phyloP scores from a whole-genome alignment of 805 yeast species.

The Danielia oregonensis region DNA sequence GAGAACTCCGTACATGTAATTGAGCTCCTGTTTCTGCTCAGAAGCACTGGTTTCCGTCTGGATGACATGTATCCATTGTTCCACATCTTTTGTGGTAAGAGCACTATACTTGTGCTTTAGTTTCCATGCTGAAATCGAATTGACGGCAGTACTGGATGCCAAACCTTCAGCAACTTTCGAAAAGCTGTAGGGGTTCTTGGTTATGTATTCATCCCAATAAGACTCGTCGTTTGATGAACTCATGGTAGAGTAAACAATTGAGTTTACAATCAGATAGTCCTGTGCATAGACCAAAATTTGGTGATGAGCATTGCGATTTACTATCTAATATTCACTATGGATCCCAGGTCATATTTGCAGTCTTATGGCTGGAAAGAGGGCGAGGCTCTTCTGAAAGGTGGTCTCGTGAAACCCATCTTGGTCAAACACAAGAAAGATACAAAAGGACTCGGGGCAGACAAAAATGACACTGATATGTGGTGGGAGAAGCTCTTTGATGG shows the following conservation, averaged over 20 bases:
- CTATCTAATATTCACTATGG: slow-evolving; percentile 44
- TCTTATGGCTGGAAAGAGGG: slow-evolving; percentile 94
- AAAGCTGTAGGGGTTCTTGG: too few species aligned
- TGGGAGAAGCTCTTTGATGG: slow-evolving; percentile 97
- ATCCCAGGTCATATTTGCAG: slow-evolving; percentile 66
- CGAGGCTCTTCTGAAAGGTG: slow-evolving; percentile 75
- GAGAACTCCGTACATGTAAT: background rate
- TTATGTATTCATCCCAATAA: too few species aligned
- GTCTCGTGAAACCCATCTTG: slow-evolving; percentile 77
- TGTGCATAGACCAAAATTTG: too few species aligned
- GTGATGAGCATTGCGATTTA: slow-evolving; percentile 5
- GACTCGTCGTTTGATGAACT: too few species aligned
- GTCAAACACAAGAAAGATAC: slow-evolving; percentile 89
- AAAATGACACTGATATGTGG: slow-evolving; percentile 84
- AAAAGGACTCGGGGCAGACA: slow-evolving; percentile 83
- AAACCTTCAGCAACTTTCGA: too few species aligned
- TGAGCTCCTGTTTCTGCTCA: background rate
- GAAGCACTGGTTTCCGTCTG: too few species aligned
- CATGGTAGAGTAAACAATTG: too few species aligned
- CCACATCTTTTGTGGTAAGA: slow-evolving; percentile 4
- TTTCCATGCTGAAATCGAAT: slow-evolving; percentile 6
- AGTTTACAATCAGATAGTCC: too few species aligned
- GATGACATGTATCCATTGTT: slow-evolving; percentile 5
- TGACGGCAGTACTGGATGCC: too few species aligned
- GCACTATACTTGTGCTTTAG: slow-evolving; percentile 2